Evolutionary conservation across 192 early-diverging fungal genomes (phyloP), one percentile per base, ranked within the genome.

Genomic region (Chytriomyces sp.): DNA sequence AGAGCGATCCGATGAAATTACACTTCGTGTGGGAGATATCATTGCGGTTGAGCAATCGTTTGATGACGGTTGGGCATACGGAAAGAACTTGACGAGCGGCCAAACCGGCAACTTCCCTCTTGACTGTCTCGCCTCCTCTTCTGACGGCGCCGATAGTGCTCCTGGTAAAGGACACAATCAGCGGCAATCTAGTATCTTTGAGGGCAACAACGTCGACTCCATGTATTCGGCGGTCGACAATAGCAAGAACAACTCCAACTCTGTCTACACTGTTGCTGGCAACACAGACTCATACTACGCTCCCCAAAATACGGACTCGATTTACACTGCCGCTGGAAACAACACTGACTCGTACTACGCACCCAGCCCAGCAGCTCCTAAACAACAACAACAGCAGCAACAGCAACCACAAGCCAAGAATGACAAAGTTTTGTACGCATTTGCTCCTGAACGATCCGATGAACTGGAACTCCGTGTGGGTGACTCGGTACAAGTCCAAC

Each of bases 41-140:
- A 43, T 76, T 26, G 23, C n/a, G 18, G 75, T 76, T 48, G 35
- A 13, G 7, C 23, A 57, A 65, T 7, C 28, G 3, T 76, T 50
- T 45, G 75, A 76, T 57, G 73, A 75, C 6, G 84, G 87, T 26
- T 88, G 87, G 87, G 81, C 75, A n/a, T 82, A 59, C 57, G 87
- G 87, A 5, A 75, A 75, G 45, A 88, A 88, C 77, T 64, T 83
- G 76, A 80, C 75, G 49, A 87, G 65, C 7, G 18, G 50, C 13
- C 20, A 61, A 45, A 35, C 57, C 5, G 72, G 72, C 13, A 5
- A 49, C 16, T 73, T 73, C 61, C 72, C 72, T 35, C 72, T 73
- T 45, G 72, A 73, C 44, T 73, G 72, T 45, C 59, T 73, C 5
- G 72, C 47, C 9, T 11, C 45, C 0, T 73, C 24, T 16, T 57